These are phyloP conservation scores for Blastobotrys americana DNA, from an alignment of 805 yeast genomes.

Conservation along the genomic window DNA sequence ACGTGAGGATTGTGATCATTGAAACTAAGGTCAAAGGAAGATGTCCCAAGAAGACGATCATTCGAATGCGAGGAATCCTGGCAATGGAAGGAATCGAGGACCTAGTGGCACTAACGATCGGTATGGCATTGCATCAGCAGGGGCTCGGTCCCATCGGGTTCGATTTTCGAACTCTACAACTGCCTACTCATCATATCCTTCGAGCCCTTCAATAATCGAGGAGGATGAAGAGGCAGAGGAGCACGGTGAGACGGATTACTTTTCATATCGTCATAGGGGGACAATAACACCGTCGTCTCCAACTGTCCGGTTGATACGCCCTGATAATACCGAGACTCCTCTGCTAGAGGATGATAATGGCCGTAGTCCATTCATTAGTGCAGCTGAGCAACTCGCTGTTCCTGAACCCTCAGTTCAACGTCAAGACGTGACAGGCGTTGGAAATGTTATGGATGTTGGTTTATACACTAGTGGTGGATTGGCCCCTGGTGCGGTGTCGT, in stretches of 20 bases:
- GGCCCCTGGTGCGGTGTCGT: slow-evolving; percentile 28
- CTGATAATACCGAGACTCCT: slow-evolving; percentile 5
- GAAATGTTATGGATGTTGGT: slow-evolving; percentile 25
- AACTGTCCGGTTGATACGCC: slow-evolving; percentile 6
- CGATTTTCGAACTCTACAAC: slow-evolving; percentile 20
- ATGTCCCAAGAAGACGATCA: too few species aligned
- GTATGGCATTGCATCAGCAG: too few species aligned
- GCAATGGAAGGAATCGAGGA: too few species aligned
- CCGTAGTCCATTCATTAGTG: neutral
- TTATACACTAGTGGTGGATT: slow-evolving; percentile 26
- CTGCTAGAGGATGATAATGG: slow-evolving; percentile 6
- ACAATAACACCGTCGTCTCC: slow-evolving; percentile 6
- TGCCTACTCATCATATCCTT: slow-evolving; percentile 3
- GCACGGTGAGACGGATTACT: slow-evolving; percentile 15
- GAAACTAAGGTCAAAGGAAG: too few species aligned
- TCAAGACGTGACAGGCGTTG: slow-evolving; percentile 7
- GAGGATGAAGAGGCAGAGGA: slow-evolving; percentile 7
- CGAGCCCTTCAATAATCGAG: slow-evolving; percentile 11
- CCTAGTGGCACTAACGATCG: too few species aligned
- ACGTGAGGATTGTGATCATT: too few species aligned
- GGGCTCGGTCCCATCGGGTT: slow-evolving; percentile 18
- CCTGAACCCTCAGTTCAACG: slow-evolving; percentile 1
- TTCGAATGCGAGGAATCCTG: too few species aligned
- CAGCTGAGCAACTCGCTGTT: neutral
- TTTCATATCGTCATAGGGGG: slow-evolving; percentile 1